These are phyloP conservation scores for Puccinia polysora DNA, from an alignment of 1,284 basidiomycete genomes.

Conservation along the genomic window DNA sequence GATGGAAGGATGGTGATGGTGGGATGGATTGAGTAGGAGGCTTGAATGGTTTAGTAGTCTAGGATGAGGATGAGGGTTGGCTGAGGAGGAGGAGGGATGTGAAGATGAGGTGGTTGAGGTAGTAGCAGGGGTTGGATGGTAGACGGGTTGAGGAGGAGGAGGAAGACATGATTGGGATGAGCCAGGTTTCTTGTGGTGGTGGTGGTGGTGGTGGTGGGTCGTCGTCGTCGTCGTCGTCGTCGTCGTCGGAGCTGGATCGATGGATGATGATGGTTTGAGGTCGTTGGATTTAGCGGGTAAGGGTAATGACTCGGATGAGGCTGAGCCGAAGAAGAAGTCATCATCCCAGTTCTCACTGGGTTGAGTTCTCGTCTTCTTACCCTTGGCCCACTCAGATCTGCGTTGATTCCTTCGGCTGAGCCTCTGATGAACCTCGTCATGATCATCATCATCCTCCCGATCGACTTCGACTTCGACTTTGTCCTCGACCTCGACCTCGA, in stretches of 20 bases:
- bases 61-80: not conserved
- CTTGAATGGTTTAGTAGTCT: not conserved
- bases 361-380: constrained; percentile 30
- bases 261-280: not conserved
- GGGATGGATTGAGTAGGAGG: not conserved
- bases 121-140: not conserved
- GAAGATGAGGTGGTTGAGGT: not conserved
- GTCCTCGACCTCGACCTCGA: not conserved
- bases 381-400: constrained; percentile 34
- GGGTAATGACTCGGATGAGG: constrained; percentile 11
- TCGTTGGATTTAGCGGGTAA: not conserved
- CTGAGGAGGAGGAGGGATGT: not conserved
- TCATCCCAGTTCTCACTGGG: constrained; percentile 44
- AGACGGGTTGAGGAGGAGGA: not conserved
- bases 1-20: not conserved
- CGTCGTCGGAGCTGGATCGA: not conserved
- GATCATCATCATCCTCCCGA: constrained; percentile 7
- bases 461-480: not conserved
- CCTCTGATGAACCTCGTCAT: not conserved
- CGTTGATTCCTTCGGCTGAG: constrained; percentile 16
- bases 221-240: no score
- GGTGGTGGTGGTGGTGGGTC: not conserved
- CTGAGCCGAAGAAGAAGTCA: constrained; percentile 41
- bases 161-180: constrained; percentile 17
- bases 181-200: constrained; percentile 20